Evolutionary conservation across 495 filamentous ascomycete genomes (phyloP).

Genomic region (Emericellopsis terricola): DNA sequence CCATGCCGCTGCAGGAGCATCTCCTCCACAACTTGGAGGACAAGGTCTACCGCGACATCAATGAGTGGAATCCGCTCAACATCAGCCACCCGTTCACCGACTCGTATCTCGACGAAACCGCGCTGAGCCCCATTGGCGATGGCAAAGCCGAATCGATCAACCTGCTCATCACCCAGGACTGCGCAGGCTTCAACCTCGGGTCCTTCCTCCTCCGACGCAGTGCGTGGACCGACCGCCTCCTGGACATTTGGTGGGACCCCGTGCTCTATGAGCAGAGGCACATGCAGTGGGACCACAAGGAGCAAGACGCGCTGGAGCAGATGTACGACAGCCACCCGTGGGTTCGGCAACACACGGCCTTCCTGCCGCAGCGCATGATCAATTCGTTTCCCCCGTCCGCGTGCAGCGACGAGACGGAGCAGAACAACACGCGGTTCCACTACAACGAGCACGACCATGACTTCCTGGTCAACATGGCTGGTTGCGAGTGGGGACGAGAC

Average conservation of each 20-base stretch:
- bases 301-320: conserved; percentile 88
- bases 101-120: conserved; percentile 52
- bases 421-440: conserved; percentile 57
- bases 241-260: conserved; percentile 98
- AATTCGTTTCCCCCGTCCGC: conserved; percentile 89
- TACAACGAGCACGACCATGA: conserved; percentile 75
- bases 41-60: conserved; percentile 88
- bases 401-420: conserved; percentile 43
- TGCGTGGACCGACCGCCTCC: conserved; percentile 74
- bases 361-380: conserved; percentile 80
- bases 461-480: conserved; percentile 98
- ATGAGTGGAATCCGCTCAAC: conserved; percentile 86
- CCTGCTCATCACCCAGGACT: conserved; percentile 83
- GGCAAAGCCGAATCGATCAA: conserved; percentile 57
- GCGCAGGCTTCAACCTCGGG: conserved; percentile 88
- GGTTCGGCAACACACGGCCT: conserved; percentile 75
- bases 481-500: conserved; percentile 89
- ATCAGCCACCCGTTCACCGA: conserved; percentile 67
- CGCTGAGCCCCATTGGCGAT: conserved; percentile 58
- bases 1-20: conserved; percentile 75
- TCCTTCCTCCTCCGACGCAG: conserved; percentile 82
- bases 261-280: conserved; percentile 97
- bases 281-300: conserved; percentile 98
- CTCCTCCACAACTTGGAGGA: conserved; percentile 65
- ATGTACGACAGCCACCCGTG: conserved; percentile 84